Base-by-base conservation (phyloP, 345 rosid genomes). In the Leavenworthia alabamica region DNA sequence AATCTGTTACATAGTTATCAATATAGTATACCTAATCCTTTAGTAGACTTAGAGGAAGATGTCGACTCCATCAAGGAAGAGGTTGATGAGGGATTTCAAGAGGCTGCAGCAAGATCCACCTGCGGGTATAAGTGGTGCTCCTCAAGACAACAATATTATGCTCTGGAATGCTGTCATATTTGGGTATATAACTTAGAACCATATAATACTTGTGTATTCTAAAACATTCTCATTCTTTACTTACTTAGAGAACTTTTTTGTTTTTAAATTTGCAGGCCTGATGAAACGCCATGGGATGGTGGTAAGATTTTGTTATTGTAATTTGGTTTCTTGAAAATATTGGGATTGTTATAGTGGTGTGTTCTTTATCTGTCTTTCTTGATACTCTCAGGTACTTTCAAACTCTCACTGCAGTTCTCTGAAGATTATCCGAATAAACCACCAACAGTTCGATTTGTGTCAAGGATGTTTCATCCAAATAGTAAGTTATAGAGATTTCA, bases 21-120 rank as follows among this genome's bases (percentile, higher is more conserved):
- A n/a, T n/a, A n/a, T n/a, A n/a, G n/a, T n/a, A n/a, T n/a, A n/a
- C n/a, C n/a, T n/a, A n/a, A n/a, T n/a, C n/a, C n/a, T n/a, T n/a
- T n/a, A n/a, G n/a, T n/a, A 16, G 28, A 48, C 22, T 9, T 58
- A 27, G 17, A 42, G 65, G 45, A 73, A 62, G 48, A 79, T 84
- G 87, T 84, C 90, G 36, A 84, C 85, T 23, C 82, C 87, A 16
- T 78, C 87, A 1, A 84, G 86, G 82, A 84, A 82, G 87, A 82
- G 90, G 75, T 76, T 82, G 66, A 84, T 75, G 87, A 75, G 83
- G 66, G 83, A 80, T 75, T 78, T 84, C 70, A 82, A 75, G 82
- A 74, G 90, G 71, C 71, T 82, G 71, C 87, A 84, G 70, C 90
- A 80, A 58, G 87, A 84, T 62, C 89, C 89, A 6, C 85, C 83